Base-by-base conservation (phyloP, 345 rosid genomes). In the Citrus hindsii region DNA sequence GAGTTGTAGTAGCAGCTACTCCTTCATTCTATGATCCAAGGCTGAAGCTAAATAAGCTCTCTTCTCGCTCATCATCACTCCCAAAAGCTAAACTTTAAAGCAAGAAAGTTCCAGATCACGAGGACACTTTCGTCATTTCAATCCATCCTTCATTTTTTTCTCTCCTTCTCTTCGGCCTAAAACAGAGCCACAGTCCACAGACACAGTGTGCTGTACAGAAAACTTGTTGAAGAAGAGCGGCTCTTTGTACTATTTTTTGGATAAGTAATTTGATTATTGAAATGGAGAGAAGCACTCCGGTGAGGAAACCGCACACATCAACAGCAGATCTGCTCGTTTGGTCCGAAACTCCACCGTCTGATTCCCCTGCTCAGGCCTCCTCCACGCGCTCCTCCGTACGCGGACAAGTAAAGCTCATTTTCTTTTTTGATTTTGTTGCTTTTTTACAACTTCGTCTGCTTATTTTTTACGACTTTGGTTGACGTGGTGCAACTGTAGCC, bases 321-420 rank as follows among this genome's bases (percentile, higher is more conserved):
- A 93, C 98, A 30, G 94, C 96, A 86, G 98, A 93, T 93, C 98
- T 93, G 78, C 96, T 93, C 40, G 88, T 90, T 67, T 93, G 98
- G 98, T 79, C 98, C 37, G 98, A 93, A 60, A 84, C 35, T 73
- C 91, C 92, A 3, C 88, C 86, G 2, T 6, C 86, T n/a, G 88
- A 85, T 74, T 78, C 87, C 71, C 83, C 86, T 27, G 60, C 79
- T 72, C 79, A 75, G 63, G 80, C 71, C 79, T 85, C 92, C 65
- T 85, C 92, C 63, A 24, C 93, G 79, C 97, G 92, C 86, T 84
- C 92, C 77, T 73, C 86, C 75, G 75, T 83, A 24, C 94, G 95
- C 38, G 82, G 92, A 22, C 98, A 90, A 92, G 99, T 93, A 42
- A 46, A 72, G 9, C 4, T 35, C 4, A n/a, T 27, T 74, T 67